Evolutionary conservation across 1,284 basidiomycete genomes (phyloP), one percentile per base, ranked within the genome.

Genomic region (Papiliotrema terrestris): DNA sequence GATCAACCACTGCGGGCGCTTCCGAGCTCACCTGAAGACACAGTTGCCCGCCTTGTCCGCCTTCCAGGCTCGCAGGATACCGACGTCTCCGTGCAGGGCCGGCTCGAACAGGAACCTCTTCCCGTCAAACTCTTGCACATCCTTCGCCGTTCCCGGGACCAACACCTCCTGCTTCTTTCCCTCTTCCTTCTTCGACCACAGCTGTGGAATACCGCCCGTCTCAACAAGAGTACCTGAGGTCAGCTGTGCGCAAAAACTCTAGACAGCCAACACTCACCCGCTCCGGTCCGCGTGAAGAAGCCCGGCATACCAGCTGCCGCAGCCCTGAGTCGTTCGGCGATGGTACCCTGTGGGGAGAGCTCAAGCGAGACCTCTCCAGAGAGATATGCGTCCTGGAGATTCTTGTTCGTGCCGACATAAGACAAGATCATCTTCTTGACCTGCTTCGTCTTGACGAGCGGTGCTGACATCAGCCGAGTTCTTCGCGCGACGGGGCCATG

Each of bases 231-330:
- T 93, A 37, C 70, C 72, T 66, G 36, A 14, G n/a, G 37, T 44
- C 32, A 49, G 45, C 38, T 20, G 37, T 32, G 81, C 39, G 26
- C 22, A 41, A 13, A n/a, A 8, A 26, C n/a, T n/a, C n/a, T 35
- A 20, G 3, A 20, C 8, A 29, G 9, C 36, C 9, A 41, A 48
- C n/a, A 62, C 66, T 60, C 50, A 67, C 72, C 71, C n/a, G 88
- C 89, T 44, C 94, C 95, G 2, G 93, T 96, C 4, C 93, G 90
- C 4, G 93, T 98, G 78, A 83, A 98, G 80, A 98, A 94, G 11
- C 91, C 94, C 6, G 95, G 95, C 65, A 96, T 94, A 54, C 95
- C 95, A 22, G 91, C 90, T 2, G 89, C 94, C 56, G 91, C 91
- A 4, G 94, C 88, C 35, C 94, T 85, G 58, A 96, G 82, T 59